Percentiles rank a stretch among this genome's conserved stretches.
Evolutionary conservation across 2,329 filamentous ascomycete genomes (phyloP).

Genomic region (Berkeleyomyces rouxiae): DNA sequence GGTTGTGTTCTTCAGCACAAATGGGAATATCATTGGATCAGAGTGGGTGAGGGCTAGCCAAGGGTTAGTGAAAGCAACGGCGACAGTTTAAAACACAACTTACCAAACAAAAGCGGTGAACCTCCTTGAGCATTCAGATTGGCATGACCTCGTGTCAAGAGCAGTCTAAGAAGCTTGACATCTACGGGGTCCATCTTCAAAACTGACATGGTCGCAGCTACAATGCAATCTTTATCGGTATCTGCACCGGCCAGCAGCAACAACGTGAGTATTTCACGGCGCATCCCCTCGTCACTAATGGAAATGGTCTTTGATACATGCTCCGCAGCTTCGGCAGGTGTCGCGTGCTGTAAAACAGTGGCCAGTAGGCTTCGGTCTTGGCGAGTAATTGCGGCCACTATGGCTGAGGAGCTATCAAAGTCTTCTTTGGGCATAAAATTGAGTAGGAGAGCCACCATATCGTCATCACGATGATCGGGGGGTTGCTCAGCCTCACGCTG

Average conservation of each 20-base stretch:
- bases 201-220: conserved; percentile 26
- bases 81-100: conserved; percentile 2
- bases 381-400: conserved; percentile 31
- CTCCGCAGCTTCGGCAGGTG: conserved; percentile 30
- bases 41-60: conserved; percentile 25
- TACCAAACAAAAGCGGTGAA: conserved; percentile 25
- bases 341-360: conserved; percentile 29
- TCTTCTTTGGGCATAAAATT: conserved; percentile 37
- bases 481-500: conserved; percentile 36
- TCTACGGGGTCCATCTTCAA: conserved; percentile 32
- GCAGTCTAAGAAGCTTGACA: conserved; percentile 29
- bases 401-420: conserved; percentile 33
- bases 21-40: conserved; percentile 32
- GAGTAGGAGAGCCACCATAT: conserved; percentile 35
- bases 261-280: conserved; percentile 31
- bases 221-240: conserved; percentile 26
- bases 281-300: conserved; percentile 25
- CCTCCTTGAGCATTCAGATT: conserved; percentile 35
- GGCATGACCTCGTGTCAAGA: conserved; percentile 34
- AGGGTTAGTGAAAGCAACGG: conserved; percentile 13
- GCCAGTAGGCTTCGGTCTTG: conserved; percentile 31
- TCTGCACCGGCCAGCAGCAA: conserved; percentile 31
- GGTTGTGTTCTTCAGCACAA: conserved; percentile 30
- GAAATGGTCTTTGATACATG: conserved; percentile 33
- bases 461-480: conserved; percentile 30